These are phyloP conservation scores for Aspergillus fumigatiaffinis DNA, from an alignment of 2,329 filamentous ascomycete genomes.

Conservation along the genomic window DNA sequence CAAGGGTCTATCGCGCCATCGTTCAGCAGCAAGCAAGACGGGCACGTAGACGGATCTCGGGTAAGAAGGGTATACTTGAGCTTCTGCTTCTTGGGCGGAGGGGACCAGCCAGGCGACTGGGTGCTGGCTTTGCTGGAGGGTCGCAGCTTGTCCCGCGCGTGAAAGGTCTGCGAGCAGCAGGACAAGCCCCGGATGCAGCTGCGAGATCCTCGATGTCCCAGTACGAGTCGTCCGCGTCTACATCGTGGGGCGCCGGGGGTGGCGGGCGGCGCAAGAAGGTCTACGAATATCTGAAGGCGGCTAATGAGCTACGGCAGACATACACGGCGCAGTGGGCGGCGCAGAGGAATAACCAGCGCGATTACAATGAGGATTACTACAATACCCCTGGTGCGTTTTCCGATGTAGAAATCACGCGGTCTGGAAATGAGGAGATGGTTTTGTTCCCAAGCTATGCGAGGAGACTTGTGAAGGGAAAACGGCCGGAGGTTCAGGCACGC, in stretches of 20 bases:
- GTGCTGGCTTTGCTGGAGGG: slow-evolving; percentile 3
- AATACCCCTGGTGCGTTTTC: slow-evolving; percentile 74
- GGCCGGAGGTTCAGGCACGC: slow-evolving; percentile 23
- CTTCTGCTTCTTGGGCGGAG: slow-evolving; percentile 23
- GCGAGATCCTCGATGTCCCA: slow-evolving; percentile 21
- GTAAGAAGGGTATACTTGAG: slow-evolving; percentile 19
- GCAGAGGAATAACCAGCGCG: slow-evolving; percentile 40
- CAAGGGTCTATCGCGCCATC: slow-evolving; percentile 71
- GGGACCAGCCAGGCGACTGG: slow-evolving; percentile 12
- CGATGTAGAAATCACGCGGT: slow-evolving; percentile 73
- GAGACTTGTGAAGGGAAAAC: slow-evolving; percentile 56
- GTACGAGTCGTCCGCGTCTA: slow-evolving; percentile 20
- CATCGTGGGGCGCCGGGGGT: slow-evolving; percentile 21
- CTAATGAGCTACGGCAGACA: slow-evolving; percentile 66
- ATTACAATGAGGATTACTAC: slow-evolving; percentile 45
- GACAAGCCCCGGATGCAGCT: slow-evolving; percentile 15
- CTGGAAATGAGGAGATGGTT: slow-evolving; percentile 86
- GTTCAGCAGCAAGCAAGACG: slow-evolving; percentile 60
- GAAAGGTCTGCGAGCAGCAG: slow-evolving; percentile 13
- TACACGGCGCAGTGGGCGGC: slow-evolving; percentile 55
- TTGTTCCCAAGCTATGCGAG: slow-evolving; percentile 92
- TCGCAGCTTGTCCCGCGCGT: slow-evolving; percentile 7
- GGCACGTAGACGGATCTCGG: slow-evolving; percentile 40
- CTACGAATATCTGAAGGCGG: slow-evolving; percentile 66
- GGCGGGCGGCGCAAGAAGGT: slow-evolving; percentile 72